Base-by-base conservation (phyloP, 1,139 yeast species). In the Geotrichum histeridarum region DNA sequence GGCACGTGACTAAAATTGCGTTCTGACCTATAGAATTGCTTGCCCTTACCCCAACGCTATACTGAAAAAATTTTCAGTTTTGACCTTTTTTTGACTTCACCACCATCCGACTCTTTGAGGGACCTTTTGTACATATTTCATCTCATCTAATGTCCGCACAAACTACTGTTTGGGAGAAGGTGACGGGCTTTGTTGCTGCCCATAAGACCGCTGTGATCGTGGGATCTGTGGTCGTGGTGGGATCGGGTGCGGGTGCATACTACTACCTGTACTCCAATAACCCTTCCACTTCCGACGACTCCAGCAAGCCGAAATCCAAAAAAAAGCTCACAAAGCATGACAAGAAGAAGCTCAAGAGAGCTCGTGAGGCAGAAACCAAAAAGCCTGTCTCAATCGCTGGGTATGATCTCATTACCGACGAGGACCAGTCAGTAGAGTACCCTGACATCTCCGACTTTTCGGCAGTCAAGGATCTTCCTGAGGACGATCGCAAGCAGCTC, bases 401-500 rank as follows among this genome's bases (percentile, higher is more conserved):
- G 8, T 63, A 62, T 58, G 54, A 61, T 31, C 56, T 63, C 42
- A 57, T 62, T 33, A 62, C 57, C 45, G 70, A 64, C 36, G 56
- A 61, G 12, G 56, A 60, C 14, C 60, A 60, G 17, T 58, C 60
- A 18, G 67, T 69, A 6, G 61, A 57, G 51, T 68, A 66, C 58
- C 72, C 73, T 11, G 64, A 64, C 12, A 64, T 70, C 47, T 58
- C 59, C 33, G 69, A 67, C 57, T 59, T 61, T 54, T 83, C 76
- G 43, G 68, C 70, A 55, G 73, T 86, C 47, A 68, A 71, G 22
- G 61, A 67, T 1, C 77, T 87, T 58, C 64, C 80, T 11, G 78
- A 70, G 6, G 76, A 74, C 50, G 80, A 85, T 60, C 83, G 78
- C 63, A 85, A 83, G 60, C 79, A 79, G 60, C 80, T 89, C 77